These are phyloP conservation scores for Diaporthe humulicola DNA, from an alignment of 2,329 filamentous ascomycete genomes.

Conservation along the genomic window DNA sequence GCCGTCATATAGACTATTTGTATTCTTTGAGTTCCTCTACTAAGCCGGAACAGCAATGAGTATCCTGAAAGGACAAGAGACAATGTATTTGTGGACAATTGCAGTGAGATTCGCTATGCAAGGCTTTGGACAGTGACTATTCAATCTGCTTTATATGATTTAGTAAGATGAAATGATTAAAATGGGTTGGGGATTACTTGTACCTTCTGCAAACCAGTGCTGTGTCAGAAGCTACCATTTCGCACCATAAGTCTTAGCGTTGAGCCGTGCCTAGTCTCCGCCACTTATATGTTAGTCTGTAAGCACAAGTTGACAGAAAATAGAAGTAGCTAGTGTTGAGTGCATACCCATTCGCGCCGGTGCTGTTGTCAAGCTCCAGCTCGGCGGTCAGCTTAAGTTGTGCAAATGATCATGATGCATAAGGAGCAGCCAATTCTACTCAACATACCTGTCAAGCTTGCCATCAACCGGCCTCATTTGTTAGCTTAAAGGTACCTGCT, in stretches of 20 bases:
- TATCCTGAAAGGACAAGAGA: too few relatives aligned
- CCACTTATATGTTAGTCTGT: background rate
- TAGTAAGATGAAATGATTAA: background rate
- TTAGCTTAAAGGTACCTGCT: background rate
- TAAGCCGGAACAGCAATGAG: background rate
- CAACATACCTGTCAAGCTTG: background rate
- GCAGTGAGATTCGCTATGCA: too few relatives aligned
- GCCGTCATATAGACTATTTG: background rate
- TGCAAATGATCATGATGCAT: background rate
- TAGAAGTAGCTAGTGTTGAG: background rate
- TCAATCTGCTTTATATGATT: background rate
- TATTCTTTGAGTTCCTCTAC: constrained; percentile 17
- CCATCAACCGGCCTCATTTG: background rate
- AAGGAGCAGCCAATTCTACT: background rate
- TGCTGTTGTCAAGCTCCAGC: background rate
- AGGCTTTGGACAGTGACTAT: constrained; percentile 4
- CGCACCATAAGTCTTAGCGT: background rate
- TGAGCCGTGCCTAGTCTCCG: background rate
- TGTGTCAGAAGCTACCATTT: background rate
- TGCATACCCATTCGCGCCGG: background rate
- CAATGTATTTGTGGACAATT: too few relatives aligned
- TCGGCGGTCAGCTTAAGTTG: background rate
- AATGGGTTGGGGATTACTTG: background rate
- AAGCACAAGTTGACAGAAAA: background rate
- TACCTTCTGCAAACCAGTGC: constrained; percentile 1